Base-by-base conservation (phyloP, 345 rosid genomes). In the Aquilaria yunnanensis region DNA sequence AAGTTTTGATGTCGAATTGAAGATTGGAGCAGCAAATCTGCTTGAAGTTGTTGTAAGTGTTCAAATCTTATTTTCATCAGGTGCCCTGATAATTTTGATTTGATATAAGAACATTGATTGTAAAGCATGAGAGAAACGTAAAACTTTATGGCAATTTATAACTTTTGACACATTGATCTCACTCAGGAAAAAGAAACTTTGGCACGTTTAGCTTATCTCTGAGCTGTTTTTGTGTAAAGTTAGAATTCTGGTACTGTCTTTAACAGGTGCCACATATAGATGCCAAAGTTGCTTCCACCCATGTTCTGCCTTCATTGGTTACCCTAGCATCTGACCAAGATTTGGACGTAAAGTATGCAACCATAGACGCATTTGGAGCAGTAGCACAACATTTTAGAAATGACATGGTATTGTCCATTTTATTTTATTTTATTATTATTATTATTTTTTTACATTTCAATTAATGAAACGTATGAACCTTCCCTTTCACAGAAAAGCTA, bases 281-380 rank as follows among this genome's bases (percentile, higher is more conserved):
- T 43, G 88, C 84, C 10, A 90, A 85, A 70, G 81, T 78, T 71
- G 85, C 85, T 51, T 81, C 97, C 45, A 70, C 80, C 57, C 88
- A 90, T 63, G 84, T 90, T 64, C 72, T 90, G 64, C 97, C 97
- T 43, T 92, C 95, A 59, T 68, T 90, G 65, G 80, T 90, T 56
- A 90, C 97, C 64, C 95, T 90, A 69, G 97, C 95, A 47, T 90
- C 97, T 13, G 97, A 90, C 70, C 97, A 78, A 78, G 81, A 87
- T 74, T 81, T 83, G 62, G 82, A 71, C 75, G 92, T 90, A 41
- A 90, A 90, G 72, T 83, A 85, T 70, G 92, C 88, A 54, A 90
- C 95, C 77, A 85, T 90, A 62, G 97, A 90, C 63, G 95, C 95
- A 57, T 87, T 90, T 72, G 97, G 97, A 29, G 79, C 90, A 67